Conservation (phyloP, 805 yeast species). For the Myxozyma monticola region DNA sequence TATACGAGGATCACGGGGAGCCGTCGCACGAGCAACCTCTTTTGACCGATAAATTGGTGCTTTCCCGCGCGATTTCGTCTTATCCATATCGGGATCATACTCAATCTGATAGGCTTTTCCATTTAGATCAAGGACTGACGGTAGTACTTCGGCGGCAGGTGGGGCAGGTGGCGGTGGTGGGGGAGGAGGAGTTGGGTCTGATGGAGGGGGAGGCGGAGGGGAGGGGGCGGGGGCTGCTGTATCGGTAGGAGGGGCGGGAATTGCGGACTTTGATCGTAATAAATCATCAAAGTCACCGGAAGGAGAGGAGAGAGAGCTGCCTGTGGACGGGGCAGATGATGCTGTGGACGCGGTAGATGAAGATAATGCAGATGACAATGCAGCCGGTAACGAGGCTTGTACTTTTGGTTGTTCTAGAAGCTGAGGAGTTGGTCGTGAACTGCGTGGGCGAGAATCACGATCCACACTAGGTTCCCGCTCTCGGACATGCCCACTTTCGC, state of each 20-base stretch:
- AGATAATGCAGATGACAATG: neutral
- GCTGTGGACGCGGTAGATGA: constrained; percentile 1
- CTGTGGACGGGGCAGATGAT: neutral
- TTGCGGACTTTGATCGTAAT: no score
- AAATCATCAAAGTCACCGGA: constrained; percentile 1
- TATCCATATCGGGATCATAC: constrained; percentile 55
- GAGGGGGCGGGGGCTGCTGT: neutral
- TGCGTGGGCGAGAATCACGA: neutral
- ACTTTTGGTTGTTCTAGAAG: neutral
- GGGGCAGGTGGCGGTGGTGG: constrained; percentile 5
- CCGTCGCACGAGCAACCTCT: constrained; percentile 29
- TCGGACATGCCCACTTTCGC: neutral
- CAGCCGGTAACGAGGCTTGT: neutral
- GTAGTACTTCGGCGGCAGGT: neutral
- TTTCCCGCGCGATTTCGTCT: constrained; percentile 45
- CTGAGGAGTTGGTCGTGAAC: neutral
- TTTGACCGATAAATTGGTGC: constrained; percentile 41
- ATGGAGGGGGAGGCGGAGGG: constrained; percentile 1
- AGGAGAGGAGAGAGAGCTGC: constrained; percentile 7
- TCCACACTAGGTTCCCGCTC: neutral
- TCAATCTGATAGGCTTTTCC: constrained; percentile 46
- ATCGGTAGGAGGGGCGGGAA: no score
- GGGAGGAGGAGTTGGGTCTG: constrained; percentile 1
- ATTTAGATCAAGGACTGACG: constrained; percentile 13
- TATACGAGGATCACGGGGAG: constrained; percentile 27